A percentile compares a stretch with the other conserved stretches of the same genome.
Evolutionary conservation across 768 basidiomycete genomes (phyloP).

Genomic region (Tricholoma terreum): DNA sequence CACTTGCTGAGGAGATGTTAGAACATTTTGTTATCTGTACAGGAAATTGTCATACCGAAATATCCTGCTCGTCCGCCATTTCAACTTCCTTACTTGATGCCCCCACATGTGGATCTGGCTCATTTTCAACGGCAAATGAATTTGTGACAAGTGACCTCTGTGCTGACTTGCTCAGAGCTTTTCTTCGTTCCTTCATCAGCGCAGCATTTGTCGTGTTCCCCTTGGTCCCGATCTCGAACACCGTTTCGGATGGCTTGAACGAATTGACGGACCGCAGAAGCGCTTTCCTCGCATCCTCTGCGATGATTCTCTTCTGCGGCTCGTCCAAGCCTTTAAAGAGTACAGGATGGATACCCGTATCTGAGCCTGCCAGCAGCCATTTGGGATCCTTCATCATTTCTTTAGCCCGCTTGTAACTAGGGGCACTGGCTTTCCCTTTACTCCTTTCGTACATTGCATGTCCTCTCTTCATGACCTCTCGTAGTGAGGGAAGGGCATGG

Average conservation of each 20-base stretch:
- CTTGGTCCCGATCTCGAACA: conserved; percentile 84
- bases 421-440: conserved; percentile 83
- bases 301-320: conserved; percentile 33
- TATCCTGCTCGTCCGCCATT: conserved; percentile 79
- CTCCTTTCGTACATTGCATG: conserved; percentile 94
- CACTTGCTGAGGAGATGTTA: conserved; percentile 47
- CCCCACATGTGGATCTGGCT: conserved; percentile 31
- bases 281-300: conserved; percentile 57
- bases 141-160: conserved; percentile 41
- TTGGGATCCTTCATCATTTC: conserved; percentile 72
- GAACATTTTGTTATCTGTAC: background rate
- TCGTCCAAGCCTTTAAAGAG: conserved; percentile 41
- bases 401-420: conserved; percentile 87
- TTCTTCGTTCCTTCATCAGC: conserved; percentile 87
- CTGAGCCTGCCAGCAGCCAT: conserved; percentile 67
- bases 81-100: conserved; percentile 39
- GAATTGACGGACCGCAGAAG: conserved; percentile 74
- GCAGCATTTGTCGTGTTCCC: conserved; percentile 59
- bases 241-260: conserved; percentile 85
- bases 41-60: conserved; percentile 49
- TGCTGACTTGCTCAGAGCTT: conserved; percentile 66
- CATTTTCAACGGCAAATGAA: conserved; percentile 30
- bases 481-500: conserved; percentile 60
- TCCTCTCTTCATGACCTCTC: conserved; percentile 84
- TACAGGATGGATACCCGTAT: conserved; percentile 72